These are phyloP conservation scores for Pisolithus marmoratus DNA, from an alignment of 768 basidiomycete species.

Conservation along the genomic window DNA sequence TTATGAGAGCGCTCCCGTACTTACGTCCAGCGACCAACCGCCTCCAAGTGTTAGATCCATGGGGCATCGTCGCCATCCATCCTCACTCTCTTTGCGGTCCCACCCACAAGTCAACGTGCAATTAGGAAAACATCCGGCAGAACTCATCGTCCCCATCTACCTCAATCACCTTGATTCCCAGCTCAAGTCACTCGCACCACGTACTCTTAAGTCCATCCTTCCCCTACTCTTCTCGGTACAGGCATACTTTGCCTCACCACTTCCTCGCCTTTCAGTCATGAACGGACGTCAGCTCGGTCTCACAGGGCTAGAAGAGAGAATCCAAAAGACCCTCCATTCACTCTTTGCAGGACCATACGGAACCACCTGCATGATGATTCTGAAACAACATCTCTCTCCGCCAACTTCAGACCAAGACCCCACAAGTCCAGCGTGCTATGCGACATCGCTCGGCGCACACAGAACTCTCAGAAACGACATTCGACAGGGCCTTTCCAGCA, in stretches of 20 bases:
- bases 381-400: constrained; percentile 56
- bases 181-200: constrained; percentile 52
- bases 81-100: constrained; percentile 50
- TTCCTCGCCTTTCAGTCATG: constrained; percentile 61
- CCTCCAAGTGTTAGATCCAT: constrained; percentile 14
- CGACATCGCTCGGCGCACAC: constrained; percentile 51
- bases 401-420: constrained; percentile 20
- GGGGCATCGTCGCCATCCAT: constrained; percentile 54
- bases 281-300: constrained; percentile 28
- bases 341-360: constrained; percentile 65
- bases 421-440: constrained; percentile 21
- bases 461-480: constrained; percentile 60
- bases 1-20: constrained; percentile 9
- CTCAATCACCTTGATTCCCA: constrained; percentile 58
- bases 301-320: constrained; percentile 43
- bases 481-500: constrained; percentile 52
- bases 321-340: constrained; percentile 49
- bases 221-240: constrained; percentile 69
- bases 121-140: constrained; percentile 46
- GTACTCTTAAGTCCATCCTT: constrained; percentile 50
- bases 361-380: constrained; percentile 55
- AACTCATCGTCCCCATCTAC: constrained; percentile 59
- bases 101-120: constrained; percentile 27
- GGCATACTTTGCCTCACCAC: constrained; percentile 57
- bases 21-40: constrained; percentile 28